Conservation (phyloP, 305 asterid genomes). For the Solanum hybrid region DNA sequence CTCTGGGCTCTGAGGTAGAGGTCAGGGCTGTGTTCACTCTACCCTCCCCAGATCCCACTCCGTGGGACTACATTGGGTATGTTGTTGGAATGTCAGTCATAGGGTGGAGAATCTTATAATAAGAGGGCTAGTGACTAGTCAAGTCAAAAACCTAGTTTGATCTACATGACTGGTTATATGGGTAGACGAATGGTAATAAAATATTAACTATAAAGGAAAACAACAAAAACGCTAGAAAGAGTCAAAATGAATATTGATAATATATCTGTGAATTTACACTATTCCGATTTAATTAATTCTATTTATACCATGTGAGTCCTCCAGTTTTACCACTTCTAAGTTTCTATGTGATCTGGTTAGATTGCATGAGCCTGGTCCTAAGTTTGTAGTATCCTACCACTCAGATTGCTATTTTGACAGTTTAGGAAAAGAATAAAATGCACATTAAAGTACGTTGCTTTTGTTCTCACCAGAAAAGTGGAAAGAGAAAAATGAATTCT, state of each 20-base stretch:
- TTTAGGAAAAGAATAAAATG: background rate
- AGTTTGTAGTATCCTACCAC: background rate
- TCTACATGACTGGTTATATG: background rate
- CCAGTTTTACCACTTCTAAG: background rate
- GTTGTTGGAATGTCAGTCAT: background rate
- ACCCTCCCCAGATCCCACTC: background rate
- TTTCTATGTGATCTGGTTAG: background rate
- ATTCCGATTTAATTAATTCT: background rate
- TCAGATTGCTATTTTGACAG: background rate
- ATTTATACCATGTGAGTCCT: background rate
- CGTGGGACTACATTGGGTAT: background rate
- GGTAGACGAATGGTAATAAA: background rate
- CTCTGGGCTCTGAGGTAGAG: background rate
- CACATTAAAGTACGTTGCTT: background rate
- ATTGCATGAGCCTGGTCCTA: background rate
- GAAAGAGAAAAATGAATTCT: background rate
- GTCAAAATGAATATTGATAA: background rate
- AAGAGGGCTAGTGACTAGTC: background rate
- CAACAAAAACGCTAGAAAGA: background rate
- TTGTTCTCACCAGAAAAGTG: background rate
- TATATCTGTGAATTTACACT: background rate
- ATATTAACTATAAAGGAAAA: background rate
- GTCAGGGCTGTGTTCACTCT: background rate
- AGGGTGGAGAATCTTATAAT: background rate
- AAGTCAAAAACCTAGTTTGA: background rate